Evolutionary conservation across 2,329 filamentous ascomycete genomes (phyloP), one percentile per base, ranked within the genome.

Genomic region (Verticillium albo-atrum): DNA sequence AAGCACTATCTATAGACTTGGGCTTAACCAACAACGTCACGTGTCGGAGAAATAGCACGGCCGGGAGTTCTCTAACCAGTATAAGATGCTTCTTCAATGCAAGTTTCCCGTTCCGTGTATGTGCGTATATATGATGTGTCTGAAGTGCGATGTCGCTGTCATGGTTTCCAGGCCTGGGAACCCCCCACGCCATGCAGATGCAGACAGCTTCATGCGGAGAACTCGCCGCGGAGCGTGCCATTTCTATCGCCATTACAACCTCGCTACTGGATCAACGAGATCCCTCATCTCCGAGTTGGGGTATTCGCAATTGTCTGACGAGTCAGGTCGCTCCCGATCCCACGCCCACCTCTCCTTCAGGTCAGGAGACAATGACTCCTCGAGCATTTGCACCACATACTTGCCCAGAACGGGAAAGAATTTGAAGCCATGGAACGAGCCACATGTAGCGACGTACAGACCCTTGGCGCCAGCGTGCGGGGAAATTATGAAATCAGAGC

Each of bases 291-390:
- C 84, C 4, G 75, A 74, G 54, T 80, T 77, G 7, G 85, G 85
- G 70, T 77, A 88, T 67, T 84, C 82, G 7, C 79, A 75, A 65
- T 84, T 85, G 12, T 76, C 66, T 2, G 75, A 71, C 3, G 76
- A 69, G 64, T 85, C 81, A 2, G 85, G 83, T 25, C 82, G 72
- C 66, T 84, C 80, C 14, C 85, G 78, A 68, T 89, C 84, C 82
- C 82, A 85, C 4, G 81, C 80, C 82, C 83, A 85, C 64, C 78
- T 79, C 56, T 71, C 65, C 54, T 67, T 66, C 60, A 84, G 66
- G 57, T 79, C 77, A 0, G 75, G 64, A 6, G 73, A 69, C 20
- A 86, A 68, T 15, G 70, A 63, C 14, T 71, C 79, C 64, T 79
- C 80, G 59, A 65, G 69, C 80, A 72, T 71, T 47, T 77, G 76